Evolutionary conservation across 331 rosid species (phyloP), one percentile per base, ranked within the genome.

Genomic region (Quercus tomentella): DNA sequence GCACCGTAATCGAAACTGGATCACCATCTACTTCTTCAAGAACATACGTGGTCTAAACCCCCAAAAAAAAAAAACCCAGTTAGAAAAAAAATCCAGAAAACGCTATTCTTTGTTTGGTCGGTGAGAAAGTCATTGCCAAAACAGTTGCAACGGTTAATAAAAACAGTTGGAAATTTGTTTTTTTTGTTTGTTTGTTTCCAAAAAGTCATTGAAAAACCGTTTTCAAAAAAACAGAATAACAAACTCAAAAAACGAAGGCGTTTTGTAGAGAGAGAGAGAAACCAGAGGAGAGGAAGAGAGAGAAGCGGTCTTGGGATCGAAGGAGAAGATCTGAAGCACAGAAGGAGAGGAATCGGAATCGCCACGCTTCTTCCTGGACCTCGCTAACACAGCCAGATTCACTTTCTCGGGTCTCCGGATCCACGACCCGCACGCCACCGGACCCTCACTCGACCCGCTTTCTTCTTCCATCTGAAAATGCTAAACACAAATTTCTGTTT

Each of bases 11-110:
- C 41, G 97, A 84, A 68, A 88, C 88, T 37, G 90, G 93, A 77
- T 95, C 92, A 43, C 96, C 99, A 70, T 95, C 97, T 51, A 86
- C 93, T 70, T 87, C 94, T 84, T 95, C 99, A 20, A 95, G 73
- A 79, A 87, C 97, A 82, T 81, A 84, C 18, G 89, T 90, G 57
- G 87, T 75, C 98, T 95, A 72, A 76, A 70, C 45, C 12, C 45
- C 11, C 43, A 7, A 37, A 7, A 37, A 26, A 35, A 20, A 72
- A 54, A 26, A 61, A 33, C 43, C 23, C 16, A 67, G 72, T 33
- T 15, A 33, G 28, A 67, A 33, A 33, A 67, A 67, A 67, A 67
- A 20, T 10, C 25, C 72, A 67, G 10, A 82, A 7, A 74, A 76
- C 23, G 21, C 72, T 83, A 74, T 35, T 2, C 43, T 26, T 80